Percentiles rank a stretch among this genome's conserved stretches.
phyloP scores from a whole-genome alignment of 768 basidiomycete genomes.

The Suillus sp. region DNA sequence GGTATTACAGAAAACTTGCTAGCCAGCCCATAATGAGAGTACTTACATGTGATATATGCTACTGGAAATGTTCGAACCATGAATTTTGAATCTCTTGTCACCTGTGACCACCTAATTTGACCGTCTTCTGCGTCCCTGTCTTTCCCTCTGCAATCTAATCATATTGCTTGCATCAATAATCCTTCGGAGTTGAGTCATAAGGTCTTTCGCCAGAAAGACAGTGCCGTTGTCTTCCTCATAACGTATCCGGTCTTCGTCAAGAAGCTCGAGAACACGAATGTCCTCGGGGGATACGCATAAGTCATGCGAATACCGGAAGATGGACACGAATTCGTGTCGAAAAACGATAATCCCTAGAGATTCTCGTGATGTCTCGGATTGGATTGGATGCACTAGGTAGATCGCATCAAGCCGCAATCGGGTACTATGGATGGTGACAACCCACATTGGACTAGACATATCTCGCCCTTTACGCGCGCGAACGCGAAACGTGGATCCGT shows the following conservation, averaged over 20 bases:
- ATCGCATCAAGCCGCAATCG: not conserved
- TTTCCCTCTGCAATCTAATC: conserved; percentile 17
- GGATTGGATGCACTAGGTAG: conserved; percentile 2
- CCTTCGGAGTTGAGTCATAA: conserved; percentile 30
- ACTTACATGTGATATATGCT: not conserved
- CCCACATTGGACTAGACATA: conserved; percentile 35
- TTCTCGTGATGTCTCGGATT: conserved; percentile 17
- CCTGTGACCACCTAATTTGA: not conserved
- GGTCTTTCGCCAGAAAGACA: conserved; percentile 57
- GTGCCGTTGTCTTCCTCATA: conserved; percentile 63
- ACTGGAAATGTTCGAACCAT: not conserved
- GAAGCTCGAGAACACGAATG: conserved; percentile 52
- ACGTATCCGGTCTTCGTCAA: conserved; percentile 47
- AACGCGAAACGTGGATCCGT: conserved; percentile 40
- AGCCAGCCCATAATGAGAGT: not conserved
- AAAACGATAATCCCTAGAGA: conserved; percentile 31
- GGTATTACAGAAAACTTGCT: not conserved
- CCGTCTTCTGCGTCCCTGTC: conserved; percentile 13
- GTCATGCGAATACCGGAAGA: conserved; percentile 60
- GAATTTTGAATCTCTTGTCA: not conserved
- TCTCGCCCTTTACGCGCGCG: conserved; percentile 26
- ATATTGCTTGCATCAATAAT: conserved; percentile 30
- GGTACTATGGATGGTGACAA: not conserved
- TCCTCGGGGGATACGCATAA: conserved; percentile 37
- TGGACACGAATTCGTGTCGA: conserved; percentile 61